A percentile compares a stretch with the other conserved stretches of the same genome.
These are phyloP conservation scores for Ustilago lituana DNA, from an alignment of 1,284 basidiomycete genomes.

Conservation along the genomic window DNA sequence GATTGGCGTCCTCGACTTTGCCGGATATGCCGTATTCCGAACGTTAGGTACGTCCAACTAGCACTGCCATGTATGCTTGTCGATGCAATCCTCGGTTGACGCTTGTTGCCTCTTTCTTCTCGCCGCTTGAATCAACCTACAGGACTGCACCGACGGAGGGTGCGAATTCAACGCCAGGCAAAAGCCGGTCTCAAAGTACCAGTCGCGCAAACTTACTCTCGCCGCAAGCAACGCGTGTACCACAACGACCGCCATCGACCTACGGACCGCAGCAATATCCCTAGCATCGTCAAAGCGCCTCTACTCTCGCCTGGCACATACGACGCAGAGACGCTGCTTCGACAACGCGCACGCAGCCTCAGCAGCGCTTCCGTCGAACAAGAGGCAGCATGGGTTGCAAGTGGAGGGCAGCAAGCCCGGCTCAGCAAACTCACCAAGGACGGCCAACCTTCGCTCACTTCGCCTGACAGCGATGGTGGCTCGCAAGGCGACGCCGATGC, in stretches of 20 bases:
- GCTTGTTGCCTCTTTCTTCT: not conserved
- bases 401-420: conserved; percentile 45
- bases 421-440: conserved; percentile 35
- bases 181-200: conserved; percentile 15
- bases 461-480: conserved; percentile 19
- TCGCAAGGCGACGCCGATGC: conserved; percentile 10
- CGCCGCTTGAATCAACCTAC: not conserved
- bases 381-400: conserved; percentile 49
- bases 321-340: conserved; percentile 57
- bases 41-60: conserved; percentile 51
- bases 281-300: conserved; percentile 46
- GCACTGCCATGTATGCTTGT: no score
- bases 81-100: not conserved
- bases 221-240: conserved; percentile 25
- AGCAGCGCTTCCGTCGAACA: conserved; percentile 48
- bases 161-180: conserved; percentile 45
- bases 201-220: conserved; percentile 15
- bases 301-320: conserved; percentile 56
- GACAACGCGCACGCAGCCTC: conserved; percentile 52
- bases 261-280: conserved; percentile 38
- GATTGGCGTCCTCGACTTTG: conserved; percentile 54
- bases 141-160: conserved; percentile 50
- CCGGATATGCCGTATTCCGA: conserved; percentile 60
- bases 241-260: conserved; percentile 33
- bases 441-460: conserved; percentile 6